A percentile compares a stretch with the other conserved stretches of the same genome.
Evolutionary conservation across 2,329 filamentous ascomycete species (phyloP).

Genomic region (Magnaporthiopsis incrustans): DNA sequence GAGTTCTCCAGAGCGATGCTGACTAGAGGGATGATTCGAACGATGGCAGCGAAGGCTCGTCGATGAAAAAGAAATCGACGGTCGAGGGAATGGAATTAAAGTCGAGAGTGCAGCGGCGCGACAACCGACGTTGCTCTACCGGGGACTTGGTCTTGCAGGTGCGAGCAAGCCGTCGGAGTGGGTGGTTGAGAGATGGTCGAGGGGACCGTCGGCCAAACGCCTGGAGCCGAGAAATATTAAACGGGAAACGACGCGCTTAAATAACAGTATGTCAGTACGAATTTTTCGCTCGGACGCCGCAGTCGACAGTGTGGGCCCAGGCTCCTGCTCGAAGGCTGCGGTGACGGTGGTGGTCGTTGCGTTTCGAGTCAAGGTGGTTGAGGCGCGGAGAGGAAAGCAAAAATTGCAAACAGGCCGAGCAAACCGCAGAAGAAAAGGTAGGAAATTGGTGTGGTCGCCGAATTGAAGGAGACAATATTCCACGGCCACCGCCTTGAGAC

Average conservation of each 20-base stretch:
- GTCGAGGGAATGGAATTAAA: background rate
- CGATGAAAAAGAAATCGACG: background rate
- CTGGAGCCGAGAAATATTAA: background rate
- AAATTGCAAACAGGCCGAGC: background rate
- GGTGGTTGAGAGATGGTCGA: background rate
- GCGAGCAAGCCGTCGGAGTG: background rate
- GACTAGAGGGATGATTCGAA: background rate
- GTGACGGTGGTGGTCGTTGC: too few species aligned
- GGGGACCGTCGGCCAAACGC: background rate
- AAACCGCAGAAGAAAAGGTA: background rate
- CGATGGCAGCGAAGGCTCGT: background rate
- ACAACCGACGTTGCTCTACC: background rate
- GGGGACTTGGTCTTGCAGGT: background rate
- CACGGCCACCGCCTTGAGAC: background rate
- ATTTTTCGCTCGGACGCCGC: background rate
- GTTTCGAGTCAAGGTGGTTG: background rate
- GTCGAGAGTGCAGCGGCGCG: background rate
- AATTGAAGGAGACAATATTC: background rate
- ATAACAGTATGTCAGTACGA: background rate
- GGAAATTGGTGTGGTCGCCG: background rate
- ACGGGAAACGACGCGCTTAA: background rate
- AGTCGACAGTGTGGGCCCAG: too few species aligned
- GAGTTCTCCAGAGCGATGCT: conserved; percentile 3
- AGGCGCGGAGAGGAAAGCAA: background rate
- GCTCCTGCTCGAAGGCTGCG: too few species aligned